phyloP scores from a whole-genome alignment of 305 asterid species.

The Salvia sclarea region DNA sequence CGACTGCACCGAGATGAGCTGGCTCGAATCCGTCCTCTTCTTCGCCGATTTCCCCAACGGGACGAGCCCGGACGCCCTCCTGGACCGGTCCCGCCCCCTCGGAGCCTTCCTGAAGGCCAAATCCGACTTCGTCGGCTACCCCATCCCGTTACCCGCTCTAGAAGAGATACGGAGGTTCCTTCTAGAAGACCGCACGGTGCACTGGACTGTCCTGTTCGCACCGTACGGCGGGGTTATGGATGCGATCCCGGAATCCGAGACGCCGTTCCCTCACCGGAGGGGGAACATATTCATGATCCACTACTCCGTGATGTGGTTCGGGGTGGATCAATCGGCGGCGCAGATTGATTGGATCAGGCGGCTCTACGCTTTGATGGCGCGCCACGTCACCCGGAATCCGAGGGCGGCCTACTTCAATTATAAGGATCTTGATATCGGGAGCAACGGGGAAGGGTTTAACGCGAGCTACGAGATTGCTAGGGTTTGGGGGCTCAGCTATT shows the following conservation, averaged over 20 bases:
- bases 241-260: background rate
- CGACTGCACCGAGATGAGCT: conserved; percentile 34
- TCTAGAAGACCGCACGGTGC: too few relatives aligned
- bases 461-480: too few relatives aligned
- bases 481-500: too few relatives aligned
- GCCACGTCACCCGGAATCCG: conserved; percentile 27
- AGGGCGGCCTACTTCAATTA: too few relatives aligned
- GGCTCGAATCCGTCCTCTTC: conserved; percentile 28
- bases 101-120: background rate
- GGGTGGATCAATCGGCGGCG: background rate
- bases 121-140: background rate
- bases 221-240: background rate
- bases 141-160: background rate
- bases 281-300: background rate
- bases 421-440: too few relatives aligned
- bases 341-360: conserved; percentile 26
- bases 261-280: background rate
- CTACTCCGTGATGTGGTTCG: background rate
- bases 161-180: background rate
- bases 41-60: too few relatives aligned
- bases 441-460: too few relatives aligned
- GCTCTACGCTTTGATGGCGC: conserved; percentile 28
- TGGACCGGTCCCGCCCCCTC: background rate
- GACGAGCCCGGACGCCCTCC: too few relatives aligned
- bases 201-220: background rate